Percentiles rank a stretch among this genome's conserved stretches.
These are phyloP conservation scores for Gastrolobium bilobum DNA, from an alignment of 306 rosid genomes.

Conservation along the genomic window DNA sequence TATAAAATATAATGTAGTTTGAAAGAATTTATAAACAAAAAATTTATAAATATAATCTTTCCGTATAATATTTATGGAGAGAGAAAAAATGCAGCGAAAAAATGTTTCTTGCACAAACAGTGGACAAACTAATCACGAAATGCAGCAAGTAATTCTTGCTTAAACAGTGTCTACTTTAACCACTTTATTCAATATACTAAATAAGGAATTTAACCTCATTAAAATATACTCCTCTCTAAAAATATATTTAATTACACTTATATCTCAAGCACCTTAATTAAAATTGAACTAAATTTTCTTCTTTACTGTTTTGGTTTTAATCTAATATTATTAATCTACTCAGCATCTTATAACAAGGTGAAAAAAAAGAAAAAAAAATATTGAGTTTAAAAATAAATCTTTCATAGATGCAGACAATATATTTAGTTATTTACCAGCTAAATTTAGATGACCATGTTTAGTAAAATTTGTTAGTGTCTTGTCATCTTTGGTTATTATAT, in stretches of 20 bases:
- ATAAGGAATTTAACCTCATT: no score
- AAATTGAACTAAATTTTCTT: neutral
- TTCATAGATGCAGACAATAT: neutral
- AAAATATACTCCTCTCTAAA: neutral
- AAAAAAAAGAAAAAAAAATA: no score
- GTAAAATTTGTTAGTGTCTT: neutral
- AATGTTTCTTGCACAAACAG: conserved; percentile 5
- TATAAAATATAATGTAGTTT: no score
- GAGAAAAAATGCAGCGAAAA: neutral
- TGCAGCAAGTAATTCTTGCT: no score
- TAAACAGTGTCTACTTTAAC: no score
- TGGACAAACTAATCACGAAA: no score
- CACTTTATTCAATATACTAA: no score
- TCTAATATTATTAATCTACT: neutral
- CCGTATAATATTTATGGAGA: neutral
- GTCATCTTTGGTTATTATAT: neutral
- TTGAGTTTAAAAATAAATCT: neutral
- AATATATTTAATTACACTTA: neutral
- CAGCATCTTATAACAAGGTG: no score
- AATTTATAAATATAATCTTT: no score
- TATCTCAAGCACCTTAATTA: neutral
- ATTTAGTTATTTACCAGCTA: neutral
- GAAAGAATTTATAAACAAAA: no score
- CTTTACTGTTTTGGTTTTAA: neutral
- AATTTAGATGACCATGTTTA: conserved; percentile 10